phyloP scores from a whole-genome alignment of 805 yeast genomes.

The Debaryomyces maramus region DNA sequence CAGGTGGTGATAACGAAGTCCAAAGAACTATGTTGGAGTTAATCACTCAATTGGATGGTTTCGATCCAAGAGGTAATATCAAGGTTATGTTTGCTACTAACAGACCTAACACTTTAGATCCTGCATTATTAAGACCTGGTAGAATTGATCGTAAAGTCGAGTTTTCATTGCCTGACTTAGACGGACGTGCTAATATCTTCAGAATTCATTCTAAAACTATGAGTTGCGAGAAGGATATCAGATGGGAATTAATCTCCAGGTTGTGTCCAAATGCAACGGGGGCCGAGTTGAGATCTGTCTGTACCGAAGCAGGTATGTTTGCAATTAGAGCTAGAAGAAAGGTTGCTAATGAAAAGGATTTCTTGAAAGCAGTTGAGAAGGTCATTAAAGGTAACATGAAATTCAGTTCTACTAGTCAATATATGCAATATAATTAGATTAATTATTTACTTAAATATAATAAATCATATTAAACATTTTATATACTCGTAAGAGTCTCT shows the following conservation, averaged over 20 bases:
- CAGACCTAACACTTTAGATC: conserved; percentile 96
- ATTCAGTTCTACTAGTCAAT: conserved; percentile 94
- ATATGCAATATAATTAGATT: conserved; percentile 91
- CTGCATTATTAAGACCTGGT: conserved; percentile 97
- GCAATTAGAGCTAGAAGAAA: conserved; percentile 98
- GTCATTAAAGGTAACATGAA: conserved; percentile 98
- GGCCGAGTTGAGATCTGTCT: conserved; percentile 96
- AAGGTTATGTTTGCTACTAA: conserved; percentile 99
- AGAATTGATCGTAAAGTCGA: conserved; percentile 99
- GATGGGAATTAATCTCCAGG: conserved; percentile 98
- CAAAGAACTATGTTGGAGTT: conserved; percentile 98
- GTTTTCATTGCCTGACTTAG: conserved; percentile 92
- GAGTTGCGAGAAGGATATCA: conserved; percentile 95
- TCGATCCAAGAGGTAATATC: conserved; percentile 97
- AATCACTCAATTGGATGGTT: conserved; percentile 96
- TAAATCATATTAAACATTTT: conserved; percentile 3
- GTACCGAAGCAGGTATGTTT: conserved; percentile 99
- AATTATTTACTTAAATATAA: background rate
- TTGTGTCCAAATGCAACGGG: conserved; percentile 98
- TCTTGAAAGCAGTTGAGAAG: conserved; percentile 95
- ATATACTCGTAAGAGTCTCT: conserved; percentile 2
- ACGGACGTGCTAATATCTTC: conserved; percentile 97
- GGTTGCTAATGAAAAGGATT: conserved; percentile 97
- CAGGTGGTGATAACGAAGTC: conserved; percentile 98
- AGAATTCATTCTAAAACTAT: conserved; percentile 95